Evolutionary conservation across 805 yeast species (phyloP).

Genomic region (Candida easanensis): DNA sequence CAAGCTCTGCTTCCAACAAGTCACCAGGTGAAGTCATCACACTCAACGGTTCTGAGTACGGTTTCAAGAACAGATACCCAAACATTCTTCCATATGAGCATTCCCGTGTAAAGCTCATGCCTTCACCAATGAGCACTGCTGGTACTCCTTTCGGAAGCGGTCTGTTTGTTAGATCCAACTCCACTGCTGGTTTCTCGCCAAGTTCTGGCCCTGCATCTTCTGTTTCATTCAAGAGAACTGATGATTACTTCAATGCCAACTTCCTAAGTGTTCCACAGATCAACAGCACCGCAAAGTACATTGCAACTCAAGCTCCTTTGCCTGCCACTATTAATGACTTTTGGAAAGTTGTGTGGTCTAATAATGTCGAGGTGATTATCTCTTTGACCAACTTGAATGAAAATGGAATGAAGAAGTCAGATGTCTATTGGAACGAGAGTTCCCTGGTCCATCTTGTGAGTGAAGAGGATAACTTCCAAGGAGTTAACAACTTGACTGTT

Average conservation of each 20-base stretch:
- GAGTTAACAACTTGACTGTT: constrained; percentile 32
- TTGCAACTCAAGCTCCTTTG: constrained; percentile 91
- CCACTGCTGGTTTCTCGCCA: background rate
- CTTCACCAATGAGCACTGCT: constrained; percentile 32
- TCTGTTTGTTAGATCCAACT: constrained; percentile 6
- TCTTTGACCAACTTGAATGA: constrained; percentile 77
- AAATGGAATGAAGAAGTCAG: constrained; percentile 74
- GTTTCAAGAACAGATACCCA: constrained; percentile 74
- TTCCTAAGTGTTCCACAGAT: constrained; percentile 43
- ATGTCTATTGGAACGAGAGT: constrained; percentile 74
- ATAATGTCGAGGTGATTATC: constrained; percentile 64
- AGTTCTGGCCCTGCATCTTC: constrained; percentile 28
- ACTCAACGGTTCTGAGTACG: constrained; percentile 59
- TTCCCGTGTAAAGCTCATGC: constrained; percentile 36
- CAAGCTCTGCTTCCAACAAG: constrained; percentile 3
- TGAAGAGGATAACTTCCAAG: constrained; percentile 28
- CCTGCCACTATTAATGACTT: constrained; percentile 78
- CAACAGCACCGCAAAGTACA: constrained; percentile 45
- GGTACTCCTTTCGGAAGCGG: constrained; percentile 9
- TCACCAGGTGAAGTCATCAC: constrained; percentile 25
- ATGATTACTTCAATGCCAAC: constrained; percentile 52
- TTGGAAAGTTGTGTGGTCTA: constrained; percentile 77
- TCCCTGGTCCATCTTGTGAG: constrained; percentile 34
- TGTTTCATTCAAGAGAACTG: constrained; percentile 6
- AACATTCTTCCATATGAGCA: constrained; percentile 74